Evolutionary conservation across 768 basidiomycete genomes (phyloP).

Genomic region (Butyriboletus loyo): DNA sequence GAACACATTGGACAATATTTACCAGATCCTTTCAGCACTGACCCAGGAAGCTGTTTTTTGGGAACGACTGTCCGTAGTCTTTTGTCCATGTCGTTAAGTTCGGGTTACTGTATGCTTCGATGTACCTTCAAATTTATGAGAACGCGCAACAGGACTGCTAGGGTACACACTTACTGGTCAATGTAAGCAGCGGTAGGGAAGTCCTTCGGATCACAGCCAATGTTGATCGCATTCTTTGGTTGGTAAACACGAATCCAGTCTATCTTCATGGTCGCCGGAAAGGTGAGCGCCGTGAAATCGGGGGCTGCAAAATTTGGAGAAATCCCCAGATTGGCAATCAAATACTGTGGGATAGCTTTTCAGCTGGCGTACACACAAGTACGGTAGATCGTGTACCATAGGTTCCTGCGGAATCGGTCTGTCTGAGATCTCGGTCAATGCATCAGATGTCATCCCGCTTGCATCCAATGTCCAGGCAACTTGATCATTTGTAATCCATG

Average conservation of each 20-base stretch:
- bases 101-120: conserved; percentile 78
- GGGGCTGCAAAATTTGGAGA: conserved; percentile 76
- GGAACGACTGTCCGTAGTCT: conserved; percentile 56
- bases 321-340: conserved; percentile 84
- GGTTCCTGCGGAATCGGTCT: conserved; percentile 81
- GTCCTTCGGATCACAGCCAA: conserved; percentile 79
- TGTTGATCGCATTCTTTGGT: conserved; percentile 59
- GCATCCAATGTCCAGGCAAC: conserved; percentile 69
- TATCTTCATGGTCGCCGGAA: conserved; percentile 72
- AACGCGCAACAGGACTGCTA: neutral
- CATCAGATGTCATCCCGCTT: conserved; percentile 57
- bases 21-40: conserved; percentile 44
- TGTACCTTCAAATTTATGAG: conserved; percentile 34
- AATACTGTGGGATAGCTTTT: conserved; percentile 48
- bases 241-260: conserved; percentile 95
- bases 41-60: conserved; percentile 61
- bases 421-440: conserved; percentile 55
- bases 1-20: conserved; percentile 2
- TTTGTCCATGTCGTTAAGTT: conserved; percentile 75
- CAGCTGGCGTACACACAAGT: neutral
- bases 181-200: conserved; percentile 86
- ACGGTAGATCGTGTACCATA: conserved; percentile 48
- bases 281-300: conserved; percentile 66
- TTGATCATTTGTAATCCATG: conserved; percentile 67
- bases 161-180: conserved; percentile 46